These are phyloP conservation scores for Kalmusia sp. DNA, from an alignment of 2,329 filamentous ascomycete genomes.

Conservation along the genomic window DNA sequence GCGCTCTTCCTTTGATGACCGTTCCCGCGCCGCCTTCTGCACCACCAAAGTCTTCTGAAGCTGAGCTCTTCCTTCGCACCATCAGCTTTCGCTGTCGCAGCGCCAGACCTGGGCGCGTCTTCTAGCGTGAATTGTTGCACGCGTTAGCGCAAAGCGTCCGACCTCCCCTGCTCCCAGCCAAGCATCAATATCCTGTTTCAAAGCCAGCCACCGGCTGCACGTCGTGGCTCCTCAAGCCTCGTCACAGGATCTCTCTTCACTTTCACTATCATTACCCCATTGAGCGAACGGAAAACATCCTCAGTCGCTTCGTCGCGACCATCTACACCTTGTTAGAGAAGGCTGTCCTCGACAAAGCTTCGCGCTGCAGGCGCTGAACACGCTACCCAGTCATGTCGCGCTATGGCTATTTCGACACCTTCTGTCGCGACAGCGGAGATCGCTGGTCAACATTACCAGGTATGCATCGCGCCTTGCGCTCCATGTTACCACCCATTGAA, in stretches of 20 bases:
- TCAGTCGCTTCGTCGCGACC: conserved; percentile 10
- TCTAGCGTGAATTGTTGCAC: conserved; percentile 5
- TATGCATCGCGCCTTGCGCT: conserved; percentile 24
- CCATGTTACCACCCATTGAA: conserved; percentile 21
- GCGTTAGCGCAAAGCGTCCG: conserved; percentile 3
- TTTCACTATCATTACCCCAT: conserved; percentile 22
- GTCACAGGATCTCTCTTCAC: conserved; percentile 21
- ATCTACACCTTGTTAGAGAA: background rate
- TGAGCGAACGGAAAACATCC: conserved; percentile 11
- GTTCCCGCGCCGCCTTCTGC: conserved; percentile 9
- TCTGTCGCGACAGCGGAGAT: conserved; percentile 59
- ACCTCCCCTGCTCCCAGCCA: conserved; percentile 11
- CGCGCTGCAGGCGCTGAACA: conserved; percentile 22
- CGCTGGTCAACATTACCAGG: conserved; percentile 48
- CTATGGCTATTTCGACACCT: conserved; percentile 52
- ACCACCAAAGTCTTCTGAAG: conserved; percentile 6
- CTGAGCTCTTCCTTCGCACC: background rate
- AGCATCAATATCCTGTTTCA: conserved; percentile 19
- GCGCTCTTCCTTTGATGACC: background rate
- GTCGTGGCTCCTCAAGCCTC: conserved; percentile 18
- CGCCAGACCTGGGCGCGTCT: conserved; percentile 8
- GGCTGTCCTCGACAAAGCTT: conserved; percentile 24
- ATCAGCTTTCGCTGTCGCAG: background rate
- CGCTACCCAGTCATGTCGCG: conserved; percentile 35
- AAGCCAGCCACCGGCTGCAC: conserved; percentile 11